Base-by-base conservation (phyloP, 75 land plant species). In the Selaginella tamariscina region DNA sequence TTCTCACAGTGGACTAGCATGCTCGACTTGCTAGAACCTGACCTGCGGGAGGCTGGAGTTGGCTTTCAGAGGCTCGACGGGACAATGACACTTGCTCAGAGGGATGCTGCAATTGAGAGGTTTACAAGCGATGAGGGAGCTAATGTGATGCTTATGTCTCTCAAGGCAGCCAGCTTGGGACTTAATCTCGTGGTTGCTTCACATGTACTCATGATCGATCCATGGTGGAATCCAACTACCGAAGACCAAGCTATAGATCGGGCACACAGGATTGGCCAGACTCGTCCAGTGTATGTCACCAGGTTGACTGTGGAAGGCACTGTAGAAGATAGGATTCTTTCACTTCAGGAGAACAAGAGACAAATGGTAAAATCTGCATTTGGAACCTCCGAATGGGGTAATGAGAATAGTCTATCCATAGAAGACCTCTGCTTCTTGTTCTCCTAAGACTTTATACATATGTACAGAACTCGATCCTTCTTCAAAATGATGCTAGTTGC, bases 1-100 rank as follows among this genome's bases (percentile, higher is more conserved):
- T 49, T 49, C 20, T 49, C 54, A 49, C 54, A 49, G 20, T 49
- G 54, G 54, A 49, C 54, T 49, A 49, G 54, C 20, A 49, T 49
- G 54, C 54, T 49, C 18, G 54, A 49, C 54, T 49, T 49, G 20
- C 20, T 49, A 49, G 54, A 49, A 49, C 54, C 54, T 20, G 54
- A 49, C 18, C 20, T 49, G 20, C 54, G 20, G 20, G 20, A 49
- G 54, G 54, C 11, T 11, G 20, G 18, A 11, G 20, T 49, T 49
- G 18, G 11, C 11, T 49, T 49, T 20, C 11, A 49, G 20, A 11
- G 54, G 20, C 11, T 49, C 18, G 54, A 49, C 20, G 54, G 54
- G 20, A 49, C 18, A 49, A 49, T 49, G 54, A 49, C 54, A 49
- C 11, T 49, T 49, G 18, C 11, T 11, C 18, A 49, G 20, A 49